phyloP scores from a whole-genome alignment of 495 filamentous ascomycete species.

The Penicillium angulare region DNA sequence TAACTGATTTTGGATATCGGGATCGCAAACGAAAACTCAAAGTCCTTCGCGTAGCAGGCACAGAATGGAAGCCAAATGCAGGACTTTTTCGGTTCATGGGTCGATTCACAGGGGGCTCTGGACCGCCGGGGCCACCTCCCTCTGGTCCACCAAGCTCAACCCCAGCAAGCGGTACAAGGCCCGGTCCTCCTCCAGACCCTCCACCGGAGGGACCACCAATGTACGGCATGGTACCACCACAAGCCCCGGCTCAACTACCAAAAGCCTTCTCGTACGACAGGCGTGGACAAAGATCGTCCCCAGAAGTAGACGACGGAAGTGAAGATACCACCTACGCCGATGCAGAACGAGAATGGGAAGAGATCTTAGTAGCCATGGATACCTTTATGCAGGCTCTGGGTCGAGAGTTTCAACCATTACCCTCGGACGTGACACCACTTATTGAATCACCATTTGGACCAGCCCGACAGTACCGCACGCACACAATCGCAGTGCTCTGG shows the following conservation, averaged over 20 bases:
- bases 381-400: constrained; percentile 65
- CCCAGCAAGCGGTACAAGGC: constrained; percentile 4
- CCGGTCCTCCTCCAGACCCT: constrained; percentile 7
- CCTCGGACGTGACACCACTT: constrained; percentile 62
- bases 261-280: constrained; percentile 34
- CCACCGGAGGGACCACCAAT: constrained; percentile 34
- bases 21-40: constrained; percentile 78
- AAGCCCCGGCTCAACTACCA: constrained; percentile 38
- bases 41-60: constrained; percentile 43
- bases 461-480: constrained; percentile 78
- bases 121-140: constrained; percentile 24
- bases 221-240: constrained; percentile 54
- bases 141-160: constrained; percentile 16
- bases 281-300: constrained; percentile 12
- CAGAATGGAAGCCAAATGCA: constrained; percentile 56
- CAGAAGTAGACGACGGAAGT: constrained; percentile 43
- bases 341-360: constrained; percentile 77
- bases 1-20: constrained; percentile 76
- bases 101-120: constrained; percentile 30
- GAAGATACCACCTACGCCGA: constrained; percentile 61
- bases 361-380: constrained; percentile 68
- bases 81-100: constrained; percentile 48
- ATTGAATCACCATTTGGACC: constrained; percentile 77
- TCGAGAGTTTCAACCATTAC: constrained; percentile 73
- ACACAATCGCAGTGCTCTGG: constrained; percentile 82